Conservation (phyloP, 495 filamentous ascomycete species). For the Pyrenula aspistea region DNA sequence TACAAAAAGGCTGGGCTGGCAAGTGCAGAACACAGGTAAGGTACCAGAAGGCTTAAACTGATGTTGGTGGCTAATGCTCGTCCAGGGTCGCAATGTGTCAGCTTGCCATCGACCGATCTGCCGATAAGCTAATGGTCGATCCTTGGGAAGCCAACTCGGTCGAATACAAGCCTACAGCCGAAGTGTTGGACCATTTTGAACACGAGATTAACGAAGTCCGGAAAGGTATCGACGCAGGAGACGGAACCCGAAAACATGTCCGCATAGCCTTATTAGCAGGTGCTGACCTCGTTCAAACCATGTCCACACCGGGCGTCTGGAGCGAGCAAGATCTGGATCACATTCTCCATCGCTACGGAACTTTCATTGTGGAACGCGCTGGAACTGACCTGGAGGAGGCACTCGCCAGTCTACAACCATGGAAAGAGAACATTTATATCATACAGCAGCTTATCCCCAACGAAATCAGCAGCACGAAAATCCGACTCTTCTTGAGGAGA, state of each 20-base stretch:
- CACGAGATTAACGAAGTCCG: conserved; percentile 74
- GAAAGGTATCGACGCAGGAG: conserved; percentile 55
- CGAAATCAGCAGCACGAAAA: conserved; percentile 81
- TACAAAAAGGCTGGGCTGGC: conserved; percentile 89
- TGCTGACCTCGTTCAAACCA: conserved; percentile 78
- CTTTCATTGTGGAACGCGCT: conserved; percentile 79
- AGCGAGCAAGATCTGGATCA: conserved; percentile 69
- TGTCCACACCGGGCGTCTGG: conserved; percentile 70
- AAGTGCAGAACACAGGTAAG: conserved; percentile 56
- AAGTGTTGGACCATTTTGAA: conserved; percentile 80
- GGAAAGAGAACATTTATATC: conserved; percentile 70
- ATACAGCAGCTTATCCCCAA: conserved; percentile 86
- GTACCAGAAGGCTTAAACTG: not conserved
- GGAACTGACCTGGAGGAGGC: conserved; percentile 87
- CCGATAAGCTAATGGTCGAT: conserved; percentile 78
- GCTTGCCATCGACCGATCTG: conserved; percentile 63
- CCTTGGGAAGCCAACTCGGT: conserved; percentile 64
- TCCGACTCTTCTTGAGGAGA: conserved; percentile 67
- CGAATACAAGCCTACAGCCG: conserved; percentile 77
- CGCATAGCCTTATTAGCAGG: conserved; percentile 68
- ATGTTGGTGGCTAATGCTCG: not conserved
- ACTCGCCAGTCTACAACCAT: conserved; percentile 57
- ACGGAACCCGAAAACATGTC: conserved; percentile 47
- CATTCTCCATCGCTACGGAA: conserved; percentile 76
- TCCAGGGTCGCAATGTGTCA: conserved; percentile 54